Percentiles rank a stretch among this genome's conserved stretches.
These are phyloP conservation scores for Noccaea caerulescens DNA, from an alignment of 345 rosid genomes.

Conservation along the genomic window DNA sequence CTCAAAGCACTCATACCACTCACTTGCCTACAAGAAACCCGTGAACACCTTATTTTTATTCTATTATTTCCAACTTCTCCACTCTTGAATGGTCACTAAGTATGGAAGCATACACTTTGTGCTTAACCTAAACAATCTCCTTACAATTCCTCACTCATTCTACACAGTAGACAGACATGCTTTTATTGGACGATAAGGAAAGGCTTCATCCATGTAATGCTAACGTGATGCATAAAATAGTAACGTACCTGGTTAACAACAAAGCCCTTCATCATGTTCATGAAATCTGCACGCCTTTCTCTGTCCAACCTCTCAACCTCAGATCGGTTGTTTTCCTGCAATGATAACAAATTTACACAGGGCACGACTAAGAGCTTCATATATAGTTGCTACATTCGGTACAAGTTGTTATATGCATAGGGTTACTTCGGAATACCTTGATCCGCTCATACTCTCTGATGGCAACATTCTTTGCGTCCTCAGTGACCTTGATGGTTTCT, in stretches of 20 bases:
- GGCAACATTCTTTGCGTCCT: slow-evolving; percentile 88
- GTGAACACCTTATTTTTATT: background rate
- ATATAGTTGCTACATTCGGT: background rate
- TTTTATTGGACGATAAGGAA: background rate
- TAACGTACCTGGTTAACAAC: slow-evolving; percentile 82
- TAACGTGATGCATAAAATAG: background rate
- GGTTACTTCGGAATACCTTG: slow-evolving; percentile 56
- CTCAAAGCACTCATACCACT: background rate
- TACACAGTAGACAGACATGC: background rate
- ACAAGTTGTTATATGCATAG: slow-evolving; percentile 16
- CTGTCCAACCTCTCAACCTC: slow-evolving; percentile 85
- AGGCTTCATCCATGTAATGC: slow-evolving; percentile 2
- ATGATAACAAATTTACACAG: slow-evolving; percentile 25
- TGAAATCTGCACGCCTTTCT: slow-evolving; percentile 77
- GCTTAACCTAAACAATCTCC: slow-evolving; percentile 17
- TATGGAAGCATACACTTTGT: background rate
- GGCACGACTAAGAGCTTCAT: background rate
- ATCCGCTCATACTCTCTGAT: slow-evolving; percentile 85
- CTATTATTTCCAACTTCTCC: background rate
- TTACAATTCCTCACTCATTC: background rate
- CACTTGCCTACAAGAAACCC: slow-evolving; percentile 1
- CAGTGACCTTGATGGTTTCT: slow-evolving; percentile 77
- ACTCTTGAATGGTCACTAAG: slow-evolving; percentile 9
- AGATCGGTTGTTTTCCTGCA: slow-evolving; percentile 78
- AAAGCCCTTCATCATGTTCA: slow-evolving; percentile 93